These are phyloP conservation scores for Paecilomyces sp. DNA, from an alignment of 2,329 filamentous ascomycete genomes.

Conservation along the genomic window DNA sequence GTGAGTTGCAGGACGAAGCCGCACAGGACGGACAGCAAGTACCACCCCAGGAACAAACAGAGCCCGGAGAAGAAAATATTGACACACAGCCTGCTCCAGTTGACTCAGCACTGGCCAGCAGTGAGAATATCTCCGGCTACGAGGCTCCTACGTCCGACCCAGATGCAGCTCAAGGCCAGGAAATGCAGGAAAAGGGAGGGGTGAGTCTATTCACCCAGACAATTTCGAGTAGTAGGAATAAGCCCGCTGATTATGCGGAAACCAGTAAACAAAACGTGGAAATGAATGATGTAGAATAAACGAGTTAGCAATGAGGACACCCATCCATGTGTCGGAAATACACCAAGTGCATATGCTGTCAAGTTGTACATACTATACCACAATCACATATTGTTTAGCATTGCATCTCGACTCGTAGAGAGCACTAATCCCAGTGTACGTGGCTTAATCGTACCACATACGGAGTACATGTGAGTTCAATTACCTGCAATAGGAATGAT, in stretches of 20 bases:
- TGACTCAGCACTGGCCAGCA: not conserved
- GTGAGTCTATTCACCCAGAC: conserved; percentile 14
- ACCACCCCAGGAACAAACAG: not conserved
- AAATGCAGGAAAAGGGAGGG: conserved; percentile 33
- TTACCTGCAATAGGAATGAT: not conserved
- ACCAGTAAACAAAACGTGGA: not conserved
- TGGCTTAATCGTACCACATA: not conserved
- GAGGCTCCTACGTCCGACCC: conserved; percentile 31
- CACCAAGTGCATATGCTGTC: not conserved
- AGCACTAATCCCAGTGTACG: not conserved
- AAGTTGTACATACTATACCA: not conserved
- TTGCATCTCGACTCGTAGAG: not conserved
- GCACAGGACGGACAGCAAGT: conserved; percentile 6
- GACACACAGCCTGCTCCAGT: not conserved
- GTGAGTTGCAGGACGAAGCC: conserved; percentile 4
- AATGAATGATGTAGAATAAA: not conserved
- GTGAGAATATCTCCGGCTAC: conserved; percentile 33
- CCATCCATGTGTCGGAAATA: not conserved
- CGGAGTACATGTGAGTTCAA: too few relatives aligned
- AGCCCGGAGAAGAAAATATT: not conserved
- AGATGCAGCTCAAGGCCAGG: conserved; percentile 19
- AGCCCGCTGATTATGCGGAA: not conserved
- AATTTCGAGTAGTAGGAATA: not conserved
- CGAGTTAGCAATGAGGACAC: not conserved
- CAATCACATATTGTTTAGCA: too few relatives aligned